Conservation (phyloP, 2,329 filamentous ascomycete species). For the Colletotrichum sp. region DNA sequence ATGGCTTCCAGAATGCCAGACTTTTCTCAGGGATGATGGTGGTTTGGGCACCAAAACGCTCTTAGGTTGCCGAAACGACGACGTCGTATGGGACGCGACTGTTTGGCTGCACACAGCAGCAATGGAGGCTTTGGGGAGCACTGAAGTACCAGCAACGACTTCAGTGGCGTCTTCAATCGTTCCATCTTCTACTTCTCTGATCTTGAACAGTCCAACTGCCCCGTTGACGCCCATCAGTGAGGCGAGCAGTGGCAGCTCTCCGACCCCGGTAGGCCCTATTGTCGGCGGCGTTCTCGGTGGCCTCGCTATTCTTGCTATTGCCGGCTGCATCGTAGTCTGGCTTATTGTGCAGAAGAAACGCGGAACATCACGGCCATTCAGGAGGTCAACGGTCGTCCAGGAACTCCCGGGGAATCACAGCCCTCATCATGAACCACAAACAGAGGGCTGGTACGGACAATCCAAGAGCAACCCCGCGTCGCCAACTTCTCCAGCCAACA, state of each 20-base stretch:
- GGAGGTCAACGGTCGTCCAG: neutral
- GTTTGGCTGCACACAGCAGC: neutral
- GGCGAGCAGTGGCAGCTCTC: neutral
- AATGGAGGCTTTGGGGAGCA: neutral
- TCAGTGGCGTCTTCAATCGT: neutral
- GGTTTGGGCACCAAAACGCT: neutral
- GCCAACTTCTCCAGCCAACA: neutral
- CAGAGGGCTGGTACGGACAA: neutral
- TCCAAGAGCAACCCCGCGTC: neutral
- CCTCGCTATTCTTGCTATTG: neutral
- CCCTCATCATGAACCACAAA: neutral
- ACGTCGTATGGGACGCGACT: neutral
- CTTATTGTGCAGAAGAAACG: neutral
- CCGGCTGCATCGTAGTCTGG: neutral
- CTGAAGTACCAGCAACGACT: neutral
- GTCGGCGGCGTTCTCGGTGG: slow-evolving; percentile 7
- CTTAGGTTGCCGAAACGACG: neutral
- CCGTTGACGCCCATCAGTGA: neutral
- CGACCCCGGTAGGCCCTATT: neutral
- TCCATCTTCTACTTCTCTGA: neutral
- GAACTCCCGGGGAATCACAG: neutral
- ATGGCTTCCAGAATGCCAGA: neutral
- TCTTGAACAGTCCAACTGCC: neutral
- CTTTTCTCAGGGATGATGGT: neutral
- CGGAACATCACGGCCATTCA: neutral